Percentiles rank a stretch among this genome's conserved stretches.
These are phyloP conservation scores for Cladosporium sp. DNA, from an alignment of 2,329 filamentous ascomycete genomes.

Conservation along the genomic window DNA sequence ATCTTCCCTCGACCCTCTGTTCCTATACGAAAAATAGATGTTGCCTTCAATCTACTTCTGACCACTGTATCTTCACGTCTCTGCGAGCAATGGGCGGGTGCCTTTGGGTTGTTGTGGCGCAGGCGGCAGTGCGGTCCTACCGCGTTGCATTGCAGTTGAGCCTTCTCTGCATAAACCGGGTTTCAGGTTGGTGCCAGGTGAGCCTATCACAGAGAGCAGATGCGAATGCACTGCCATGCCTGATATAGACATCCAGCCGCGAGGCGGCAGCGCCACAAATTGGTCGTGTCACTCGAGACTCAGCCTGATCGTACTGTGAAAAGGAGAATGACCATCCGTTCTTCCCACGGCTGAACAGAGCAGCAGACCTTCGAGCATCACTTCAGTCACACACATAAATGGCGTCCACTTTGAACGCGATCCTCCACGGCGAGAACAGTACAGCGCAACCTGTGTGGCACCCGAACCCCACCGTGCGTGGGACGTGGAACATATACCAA, in stretches of 20 bases:
- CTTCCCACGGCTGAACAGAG: background rate
- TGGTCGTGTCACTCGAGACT: background rate
- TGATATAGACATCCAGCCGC: background rate
- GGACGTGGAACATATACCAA: slow-evolving; percentile 3
- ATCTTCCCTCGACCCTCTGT: background rate
- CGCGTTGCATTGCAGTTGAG: no score
- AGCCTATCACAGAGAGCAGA: background rate
- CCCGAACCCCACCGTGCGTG: background rate
- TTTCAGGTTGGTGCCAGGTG: background rate
- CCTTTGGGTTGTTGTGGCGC: background rate
- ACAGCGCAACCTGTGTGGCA: background rate
- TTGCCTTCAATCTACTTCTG: background rate
- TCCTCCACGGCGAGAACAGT: slow-evolving; percentile 2
- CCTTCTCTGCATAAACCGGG: background rate
- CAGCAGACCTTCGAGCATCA: background rate
- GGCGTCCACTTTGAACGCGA: background rate
- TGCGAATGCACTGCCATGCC: background rate
- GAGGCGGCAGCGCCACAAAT: background rate
- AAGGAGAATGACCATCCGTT: background rate
- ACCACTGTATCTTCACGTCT: background rate
- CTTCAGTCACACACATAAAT: background rate
- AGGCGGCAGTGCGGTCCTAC: no score
- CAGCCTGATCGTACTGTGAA: background rate
- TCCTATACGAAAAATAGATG: background rate
- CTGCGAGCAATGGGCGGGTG: background rate